Conservation (phyloP, 331 rosid genomes). For the Acacia pycnantha region DNA sequence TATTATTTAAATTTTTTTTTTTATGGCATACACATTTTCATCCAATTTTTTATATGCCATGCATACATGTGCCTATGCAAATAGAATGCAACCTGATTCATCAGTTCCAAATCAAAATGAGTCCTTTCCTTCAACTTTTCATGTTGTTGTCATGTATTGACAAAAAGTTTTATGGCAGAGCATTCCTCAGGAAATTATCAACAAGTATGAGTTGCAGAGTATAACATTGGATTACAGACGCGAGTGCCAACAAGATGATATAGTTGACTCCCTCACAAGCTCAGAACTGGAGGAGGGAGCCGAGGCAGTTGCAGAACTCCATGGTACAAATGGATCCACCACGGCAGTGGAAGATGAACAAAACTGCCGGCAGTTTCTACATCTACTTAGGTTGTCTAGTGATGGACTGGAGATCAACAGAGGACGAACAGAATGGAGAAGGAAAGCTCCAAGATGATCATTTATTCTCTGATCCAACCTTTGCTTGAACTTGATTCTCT, state of each 20-base stretch:
- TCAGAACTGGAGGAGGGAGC: constrained; percentile 49
- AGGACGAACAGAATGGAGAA: constrained; percentile 91
- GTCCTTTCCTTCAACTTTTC: not conserved
- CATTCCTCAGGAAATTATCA: constrained; percentile 92
- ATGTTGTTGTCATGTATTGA: constrained; percentile 20
- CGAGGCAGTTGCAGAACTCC: constrained; percentile 41
- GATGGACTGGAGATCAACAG: constrained; percentile 85
- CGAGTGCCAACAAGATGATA: constrained; percentile 81
- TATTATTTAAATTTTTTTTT: too few species aligned
- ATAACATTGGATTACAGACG: constrained; percentile 96
- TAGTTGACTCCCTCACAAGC: constrained; percentile 86
- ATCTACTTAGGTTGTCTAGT: constrained; percentile 71
- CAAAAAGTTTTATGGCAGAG: constrained; percentile 51
- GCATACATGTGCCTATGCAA: not conserved
- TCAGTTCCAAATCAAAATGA: not conserved
- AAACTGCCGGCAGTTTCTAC: constrained; percentile 61
- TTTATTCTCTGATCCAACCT: constrained; percentile 7
- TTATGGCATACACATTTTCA: not conserved
- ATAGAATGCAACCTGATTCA: not conserved
- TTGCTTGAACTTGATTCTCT: constrained; percentile 14
- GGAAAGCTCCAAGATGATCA: constrained; percentile 71
- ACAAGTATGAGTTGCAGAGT: constrained; percentile 77
- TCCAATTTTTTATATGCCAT: not conserved
- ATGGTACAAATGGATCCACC: constrained; percentile 63
- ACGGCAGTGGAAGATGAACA: constrained; percentile 31